Base-by-base conservation (phyloP, 2,329 filamentous ascomycete species). In the Cytospora piceae region DNA sequence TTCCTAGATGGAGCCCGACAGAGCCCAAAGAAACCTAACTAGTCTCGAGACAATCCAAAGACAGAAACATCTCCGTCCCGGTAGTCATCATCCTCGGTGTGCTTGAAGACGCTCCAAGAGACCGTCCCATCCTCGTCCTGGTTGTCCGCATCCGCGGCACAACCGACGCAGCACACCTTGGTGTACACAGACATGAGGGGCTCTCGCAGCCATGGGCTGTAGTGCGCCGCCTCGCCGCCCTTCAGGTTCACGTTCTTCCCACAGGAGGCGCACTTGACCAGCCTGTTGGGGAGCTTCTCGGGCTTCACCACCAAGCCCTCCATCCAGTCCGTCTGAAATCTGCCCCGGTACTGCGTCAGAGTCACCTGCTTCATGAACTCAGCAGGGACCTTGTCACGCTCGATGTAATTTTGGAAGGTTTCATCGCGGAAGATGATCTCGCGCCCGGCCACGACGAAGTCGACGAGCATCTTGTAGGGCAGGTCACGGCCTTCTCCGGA, bases 281-380 rank as follows among this genome's bases (percentile, higher is more conserved):
- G 54, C 52, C 31, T 60, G 12, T 42, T 29, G 3, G 2, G 7
- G n/a, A 37, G 20, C 9, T 4, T 24, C 2, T 20, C 39, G 7
- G 65, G 65, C 20, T 31, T 14, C 0, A 31, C 61, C 42, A 22
- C 9, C 3, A 67, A 32, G 2, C 14, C 12, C 15, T 24, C 32
- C 61, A 67, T 67, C 65, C 61, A 67, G 0, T 20, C 15, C 14
- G 56, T 64, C 15, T 54, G n/a, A 27, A 20, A 58, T 6, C 14
- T 14, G 12, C 2, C 15, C 27, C 24, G 55, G 22, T 9, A 32
- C 27, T 61, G 51, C 5, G 56, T 32, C 57, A 60, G 22, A 1
- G 64, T 3, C 2, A 64, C 46, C 0, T 49, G 20, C 27, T 29
- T 52, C 9, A 42, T 1, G 3, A 67, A 67, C 0, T 9, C 6